Evolutionary conservation across 805 yeast genomes (phyloP), one percentile per base, ranked within the genome.

Genomic region (Isabelozyma gotoi): DNA sequence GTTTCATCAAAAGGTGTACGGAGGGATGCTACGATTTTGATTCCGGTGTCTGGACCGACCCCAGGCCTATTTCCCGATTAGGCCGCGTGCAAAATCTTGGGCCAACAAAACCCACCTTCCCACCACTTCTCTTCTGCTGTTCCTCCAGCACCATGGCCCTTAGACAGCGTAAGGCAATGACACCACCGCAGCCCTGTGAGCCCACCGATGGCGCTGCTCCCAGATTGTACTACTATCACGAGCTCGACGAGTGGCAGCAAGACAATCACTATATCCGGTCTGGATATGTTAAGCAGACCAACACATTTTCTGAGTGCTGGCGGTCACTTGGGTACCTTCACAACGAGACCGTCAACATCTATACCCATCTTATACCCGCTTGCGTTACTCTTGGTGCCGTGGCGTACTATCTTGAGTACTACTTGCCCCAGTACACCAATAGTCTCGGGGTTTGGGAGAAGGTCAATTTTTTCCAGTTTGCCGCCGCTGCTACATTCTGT

Each of bases 331-430:
- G 68, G 6, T 80, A 77, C 50, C 49, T 82, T 35, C 89, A 85
- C 62, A 86, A 86, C 52, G 94, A 85, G 61, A 68, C 88, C 0
- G 81, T 84, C 15, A 85, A 86, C 57, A 82, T 86, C 18, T 85
- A 83, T 64, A 63, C 85, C 3, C 94, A 85, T 56, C 61, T 85
- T 45, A 38, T 79, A 1, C 84, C 84, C 0, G 53, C 74, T 1
- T 32, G 60, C 1, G 38, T 68, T 1, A 65, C 68, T 1, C 51
- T 67, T n/a, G 47, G 39, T n/a, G 32, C 44, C 2, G 48, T 65
- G 1, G 31, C 48, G 36, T 38, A 54, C 50, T 54, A 73, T 57
- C 29, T 63, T 47, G 60, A 46, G 51, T 64, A 16, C 60, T 65
- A 31, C 39, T 56, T 43, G 54, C 55, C 48, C 38, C 48, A 18